Evolutionary conservation across 1,284 basidiomycete genomes (phyloP).

Genomic region (Microbotryum scabiosae): DNA sequence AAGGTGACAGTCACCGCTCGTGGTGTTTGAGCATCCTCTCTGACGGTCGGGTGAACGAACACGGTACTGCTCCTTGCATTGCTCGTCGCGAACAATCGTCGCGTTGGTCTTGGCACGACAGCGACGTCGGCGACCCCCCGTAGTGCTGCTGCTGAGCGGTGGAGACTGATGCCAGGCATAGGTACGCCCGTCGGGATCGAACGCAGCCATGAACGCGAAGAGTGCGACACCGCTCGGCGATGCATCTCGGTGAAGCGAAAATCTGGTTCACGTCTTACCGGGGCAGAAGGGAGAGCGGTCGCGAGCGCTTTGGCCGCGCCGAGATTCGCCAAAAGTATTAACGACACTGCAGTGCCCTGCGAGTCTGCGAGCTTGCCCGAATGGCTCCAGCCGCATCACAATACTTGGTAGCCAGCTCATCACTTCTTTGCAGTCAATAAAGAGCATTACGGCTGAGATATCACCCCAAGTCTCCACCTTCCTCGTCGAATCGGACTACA

Average conservation of each 20-base stretch:
- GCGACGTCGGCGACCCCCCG: neutral
- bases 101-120: neutral
- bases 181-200: neutral
- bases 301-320: neutral
- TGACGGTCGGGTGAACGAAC: neutral
- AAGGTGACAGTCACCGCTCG: conserved; percentile 1
- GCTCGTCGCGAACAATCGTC: neutral
- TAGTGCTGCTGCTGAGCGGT: neutral
- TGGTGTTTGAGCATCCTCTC: neutral
- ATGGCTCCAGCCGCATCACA: neutral
- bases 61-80: neutral
- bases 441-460: neutral
- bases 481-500: neutral
- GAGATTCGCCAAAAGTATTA: neutral
- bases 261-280: too few species aligned
- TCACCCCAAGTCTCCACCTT: neutral
- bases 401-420: too few species aligned
- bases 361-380: too few species aligned
- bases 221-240: too few species aligned
- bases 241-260: too few species aligned
- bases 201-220: too few species aligned
- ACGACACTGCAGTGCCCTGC: too few species aligned
- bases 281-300: neutral
- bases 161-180: neutral
- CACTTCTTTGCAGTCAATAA: neutral